Conservation (phyloP, 2,329 filamentous ascomycete species). For the Fusarium chuoi region DNA sequence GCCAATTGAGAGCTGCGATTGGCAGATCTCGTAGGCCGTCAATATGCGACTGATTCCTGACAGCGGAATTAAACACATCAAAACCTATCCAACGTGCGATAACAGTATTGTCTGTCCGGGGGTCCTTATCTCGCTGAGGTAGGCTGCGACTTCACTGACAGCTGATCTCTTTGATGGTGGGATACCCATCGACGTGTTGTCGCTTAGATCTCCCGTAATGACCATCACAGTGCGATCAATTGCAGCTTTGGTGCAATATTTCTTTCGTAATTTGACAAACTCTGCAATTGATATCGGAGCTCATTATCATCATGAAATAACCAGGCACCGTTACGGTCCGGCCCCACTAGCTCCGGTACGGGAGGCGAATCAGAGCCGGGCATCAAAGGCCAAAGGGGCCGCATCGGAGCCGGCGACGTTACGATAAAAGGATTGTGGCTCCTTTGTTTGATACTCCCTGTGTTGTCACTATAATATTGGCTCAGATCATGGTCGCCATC, state of each 20-base stretch:
- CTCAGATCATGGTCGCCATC: slow-evolving; percentile 18
- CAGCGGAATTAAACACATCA: slow-evolving; percentile 16
- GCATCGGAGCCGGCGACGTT: slow-evolving; percentile 11
- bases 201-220: not conserved
- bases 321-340: slow-evolving; percentile 4
- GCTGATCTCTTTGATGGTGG: slow-evolving; percentile 2
- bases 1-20: slow-evolving; percentile 29
- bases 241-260: no score
- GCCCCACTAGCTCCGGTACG: slow-evolving; percentile 29
- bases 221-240: not conserved
- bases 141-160: not conserved
- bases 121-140: slow-evolving; percentile 9
- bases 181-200: not conserved
- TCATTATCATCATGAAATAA: not conserved
- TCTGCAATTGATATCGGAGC: slow-evolving; percentile 1
- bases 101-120: not conserved
- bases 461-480: slow-evolving; percentile 30
- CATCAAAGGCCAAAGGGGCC: slow-evolving; percentile 1
- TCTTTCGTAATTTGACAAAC: not conserved
- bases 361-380: slow-evolving; percentile 11
- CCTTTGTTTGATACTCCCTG: slow-evolving; percentile 6
- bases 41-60: slow-evolving; percentile 30
- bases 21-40: slow-evolving; percentile 17
- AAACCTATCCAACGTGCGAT: slow-evolving; percentile 1
- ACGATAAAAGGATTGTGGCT: slow-evolving; percentile 17